Percentiles rank a stretch among this genome's conserved stretches.
phyloP scores from a whole-genome alignment of 108 stramenopile species.

The Pseudonitzschia delicatissima region DNA sequence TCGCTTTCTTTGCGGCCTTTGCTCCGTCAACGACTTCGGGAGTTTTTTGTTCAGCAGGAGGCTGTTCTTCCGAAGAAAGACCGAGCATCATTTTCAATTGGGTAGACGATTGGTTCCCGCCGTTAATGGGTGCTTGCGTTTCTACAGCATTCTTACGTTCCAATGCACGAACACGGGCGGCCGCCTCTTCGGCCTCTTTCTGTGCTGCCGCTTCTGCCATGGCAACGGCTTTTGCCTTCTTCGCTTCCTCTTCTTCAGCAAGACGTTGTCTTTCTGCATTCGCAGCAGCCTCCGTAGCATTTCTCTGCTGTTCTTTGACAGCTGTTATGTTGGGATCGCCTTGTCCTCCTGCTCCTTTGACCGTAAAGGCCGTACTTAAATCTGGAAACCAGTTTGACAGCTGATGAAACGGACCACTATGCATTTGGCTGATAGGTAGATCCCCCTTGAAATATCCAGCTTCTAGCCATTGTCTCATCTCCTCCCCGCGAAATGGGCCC shows the following conservation, averaged over 20 bases:
- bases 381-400: constrained; percentile 74
- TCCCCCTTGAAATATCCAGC: constrained; percentile 97
- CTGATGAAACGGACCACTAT: constrained; percentile 70
- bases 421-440: constrained; percentile 79
- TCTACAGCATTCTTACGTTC: constrained; percentile 22
- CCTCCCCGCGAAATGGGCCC: constrained; percentile 92
- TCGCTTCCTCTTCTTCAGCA: constrained; percentile 5
- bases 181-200: constrained; percentile 15
- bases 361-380: constrained; percentile 59
- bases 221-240: constrained; percentile 24
- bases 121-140: constrained; percentile 25
- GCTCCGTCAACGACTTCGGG: constrained; percentile 19
- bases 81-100: constrained; percentile 92
- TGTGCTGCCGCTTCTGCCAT: constrained; percentile 20
- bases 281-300: constrained; percentile 29
- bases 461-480: constrained; percentile 98
- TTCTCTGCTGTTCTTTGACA: constrained; percentile 20
- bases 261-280: constrained; percentile 32
- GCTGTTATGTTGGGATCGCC: constrained; percentile 6
- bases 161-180: constrained; percentile 11
- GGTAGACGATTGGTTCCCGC: constrained; percentile 56
- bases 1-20: constrained; percentile 19
- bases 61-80: constrained; percentile 35
- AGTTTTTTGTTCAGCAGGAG: constrained; percentile 14
- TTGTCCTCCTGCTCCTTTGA: constrained; percentile 27